Percentiles rank a stretch among this genome's conserved stretches.
Evolutionary conservation across 2,329 filamentous ascomycete genomes (phyloP).

Genomic region (Ophiostoma sp.): DNA sequence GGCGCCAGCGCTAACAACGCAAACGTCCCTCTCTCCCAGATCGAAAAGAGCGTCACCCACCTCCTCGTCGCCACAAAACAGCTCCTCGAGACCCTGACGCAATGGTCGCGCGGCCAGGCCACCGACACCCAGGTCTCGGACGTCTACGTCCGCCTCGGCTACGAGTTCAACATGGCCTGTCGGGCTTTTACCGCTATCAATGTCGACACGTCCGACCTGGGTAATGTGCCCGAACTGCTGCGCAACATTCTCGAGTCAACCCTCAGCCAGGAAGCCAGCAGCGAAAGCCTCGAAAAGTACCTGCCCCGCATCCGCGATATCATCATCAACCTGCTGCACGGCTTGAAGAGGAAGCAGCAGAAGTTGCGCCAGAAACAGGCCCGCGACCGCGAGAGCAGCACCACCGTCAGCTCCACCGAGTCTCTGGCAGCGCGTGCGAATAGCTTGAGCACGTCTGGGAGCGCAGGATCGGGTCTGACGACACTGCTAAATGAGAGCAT

Average conservation of each 20-base stretch:
- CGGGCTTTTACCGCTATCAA: conserved; percentile 95
- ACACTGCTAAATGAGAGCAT: conserved; percentile 61
- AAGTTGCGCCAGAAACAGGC: conserved; percentile 68
- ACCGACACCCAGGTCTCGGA: conserved; percentile 96
- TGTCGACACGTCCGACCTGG: conserved; percentile 89
- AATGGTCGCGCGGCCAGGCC: conserved; percentile 92
- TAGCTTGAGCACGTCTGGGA: conserved; percentile 61
- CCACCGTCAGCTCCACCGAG: conserved; percentile 47
- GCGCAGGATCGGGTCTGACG: conserved; percentile 58
- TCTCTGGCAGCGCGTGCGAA: conserved; percentile 39
- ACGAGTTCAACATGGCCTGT: conserved; percentile 99
- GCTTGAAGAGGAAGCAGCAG: conserved; percentile 95
- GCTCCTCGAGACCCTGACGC: conserved; percentile 91
- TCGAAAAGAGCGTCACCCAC: conserved; percentile 98
- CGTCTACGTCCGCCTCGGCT: conserved; percentile 94
- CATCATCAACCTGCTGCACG: conserved; percentile 95
- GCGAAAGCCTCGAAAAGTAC: conserved; percentile 90
- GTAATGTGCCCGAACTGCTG: conserved; percentile 89
- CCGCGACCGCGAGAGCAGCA: conserved; percentile 60
- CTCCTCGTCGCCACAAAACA: conserved; percentile 97
- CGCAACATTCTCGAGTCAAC: conserved; percentile 92
- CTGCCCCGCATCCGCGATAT: conserved; percentile 94
- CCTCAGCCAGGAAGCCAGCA: conserved; percentile 91
- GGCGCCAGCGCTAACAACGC: conserved; percentile 41
- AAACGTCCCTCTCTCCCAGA: conserved; percentile 77